Base-by-base conservation (phyloP, 441 rosid species). In the Populus hybrid region DNA sequence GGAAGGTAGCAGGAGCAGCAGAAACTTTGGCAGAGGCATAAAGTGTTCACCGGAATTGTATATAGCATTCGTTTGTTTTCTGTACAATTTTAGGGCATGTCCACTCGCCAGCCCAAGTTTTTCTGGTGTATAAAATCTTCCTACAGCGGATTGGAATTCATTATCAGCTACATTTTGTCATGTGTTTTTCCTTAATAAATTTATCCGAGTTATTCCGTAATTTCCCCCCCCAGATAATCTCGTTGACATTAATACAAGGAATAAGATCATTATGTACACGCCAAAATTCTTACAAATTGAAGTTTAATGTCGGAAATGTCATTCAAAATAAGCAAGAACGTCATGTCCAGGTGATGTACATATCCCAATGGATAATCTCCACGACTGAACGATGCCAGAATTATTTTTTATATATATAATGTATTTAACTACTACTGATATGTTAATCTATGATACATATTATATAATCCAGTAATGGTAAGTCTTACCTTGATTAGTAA, bases 21-120 rank as follows among this genome's bases (percentile, higher is more conserved):
- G 64, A n/a, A 72, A 35, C 80, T 72, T 71, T 65, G 72, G 82
- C 83, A 57, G 72, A 81, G 57, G 77, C 80, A n/a, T 84, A 6
- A 77, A 79, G 9, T 53, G 23, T 12, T 46, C 65, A 9, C 69
- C 2, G 14, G 18, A 63, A 36, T 28, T 73, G 59, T 32, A 21
- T 9, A 32, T 61, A 3, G 2, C n/a, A 11, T 64, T 69, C 26
- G 75, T 28, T 23, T 46, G 34, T 70, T 19, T 23, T 40, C 35
- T 26, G 6, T n/a, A 9, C 28, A 3, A 61, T 61, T 61, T 9
- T 10, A n/a, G 66, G 11, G 66, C 66, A 9, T 9, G 12, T 9
- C 28, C 66, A 21, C 66, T 11, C 14, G 11, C 66, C 9, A 61
- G 23, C 28, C 0, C 12, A 21, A 21, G 66, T 61, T 4, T 61